A percentile compares a stretch with the other conserved stretches of the same genome.
Conservation (phyloP, 2,329 filamentous ascomycete species). For the Endocalyx cinctus region DNA sequence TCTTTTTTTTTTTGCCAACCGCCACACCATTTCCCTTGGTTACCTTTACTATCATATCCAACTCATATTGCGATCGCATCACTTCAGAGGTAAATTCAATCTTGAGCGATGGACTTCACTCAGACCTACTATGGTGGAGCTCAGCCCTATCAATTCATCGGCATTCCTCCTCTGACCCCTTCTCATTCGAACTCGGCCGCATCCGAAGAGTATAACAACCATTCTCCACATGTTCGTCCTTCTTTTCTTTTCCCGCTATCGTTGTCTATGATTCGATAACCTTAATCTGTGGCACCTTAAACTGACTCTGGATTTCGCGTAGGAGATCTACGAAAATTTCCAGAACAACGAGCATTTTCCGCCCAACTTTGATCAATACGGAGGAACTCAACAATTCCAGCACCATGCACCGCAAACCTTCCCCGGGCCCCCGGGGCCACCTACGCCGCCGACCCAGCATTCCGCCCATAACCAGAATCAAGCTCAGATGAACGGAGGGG, state of each 20-base stretch:
- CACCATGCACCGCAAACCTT: conserved; percentile 28
- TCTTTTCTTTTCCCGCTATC: conserved; percentile 1
- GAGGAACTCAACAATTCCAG: conserved; percentile 35
- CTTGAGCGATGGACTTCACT: conserved; percentile 47
- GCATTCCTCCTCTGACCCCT: conserved; percentile 49
- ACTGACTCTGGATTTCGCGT: conserved; percentile 12
- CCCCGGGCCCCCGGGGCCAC: conserved; percentile 47
- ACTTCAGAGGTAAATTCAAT: not conserved
- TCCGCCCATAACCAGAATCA: conserved; percentile 20
- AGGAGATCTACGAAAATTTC: conserved; percentile 48
- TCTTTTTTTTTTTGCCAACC: too few relatives aligned
- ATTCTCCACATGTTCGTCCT: conserved; percentile 50
- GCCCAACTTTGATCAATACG: conserved; percentile 40
- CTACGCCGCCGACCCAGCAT: conserved; percentile 45
- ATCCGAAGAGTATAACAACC: conserved; percentile 51
- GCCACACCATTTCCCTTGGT: too few relatives aligned
- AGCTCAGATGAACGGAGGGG: conserved; percentile 17
- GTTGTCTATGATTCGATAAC: conserved; percentile 7
- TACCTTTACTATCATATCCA: too few relatives aligned
- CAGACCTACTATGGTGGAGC: conserved; percentile 45
- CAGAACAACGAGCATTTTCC: conserved; percentile 44
- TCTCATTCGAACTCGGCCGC: conserved; percentile 50
- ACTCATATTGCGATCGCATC: not conserved
- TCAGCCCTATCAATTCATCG: conserved; percentile 52
- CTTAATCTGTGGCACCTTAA: conserved; percentile 14